phyloP scores from a whole-genome alignment of 345 rosid species.

The Kernera saxatilis region DNA sequence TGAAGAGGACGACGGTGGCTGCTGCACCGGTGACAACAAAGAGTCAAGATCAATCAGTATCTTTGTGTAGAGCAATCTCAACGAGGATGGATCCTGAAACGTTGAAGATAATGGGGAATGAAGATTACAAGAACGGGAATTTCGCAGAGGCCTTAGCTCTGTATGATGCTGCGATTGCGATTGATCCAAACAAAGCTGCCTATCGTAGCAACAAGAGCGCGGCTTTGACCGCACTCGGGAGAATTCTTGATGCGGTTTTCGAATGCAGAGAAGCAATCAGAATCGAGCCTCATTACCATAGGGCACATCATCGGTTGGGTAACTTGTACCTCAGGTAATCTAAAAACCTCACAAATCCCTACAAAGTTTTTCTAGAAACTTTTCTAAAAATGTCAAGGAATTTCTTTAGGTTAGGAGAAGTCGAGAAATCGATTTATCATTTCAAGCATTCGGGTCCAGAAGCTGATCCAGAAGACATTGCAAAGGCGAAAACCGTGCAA shows the following conservation, averaged over 20 bases:
- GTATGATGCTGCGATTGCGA: constrained; percentile 90
- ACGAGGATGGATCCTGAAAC: constrained; percentile 96
- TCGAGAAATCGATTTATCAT: constrained; percentile 78
- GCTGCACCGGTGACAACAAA: constrained; percentile 25
- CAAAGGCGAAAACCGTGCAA: constrained; percentile 60
- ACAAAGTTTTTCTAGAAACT: too few relatives aligned
- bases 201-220: constrained; percentile 94
- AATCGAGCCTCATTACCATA: constrained; percentile 76
- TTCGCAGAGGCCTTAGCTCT: constrained; percentile 81
- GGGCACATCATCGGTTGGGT: constrained; percentile 94
- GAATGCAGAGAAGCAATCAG: constrained; percentile 92
- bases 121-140: constrained; percentile 91
- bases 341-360: neutral
- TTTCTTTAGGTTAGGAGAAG: constrained; percentile 97
- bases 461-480: constrained; percentile 65
- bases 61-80: constrained; percentile 78
- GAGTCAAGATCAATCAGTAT: constrained; percentile 29
- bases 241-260: constrained; percentile 77
- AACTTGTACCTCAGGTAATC: constrained; percentile 71
- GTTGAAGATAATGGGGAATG: constrained; percentile 91
- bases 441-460: constrained; percentile 84
- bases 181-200: constrained; percentile 82
- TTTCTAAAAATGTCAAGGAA: too few relatives aligned
- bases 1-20: constrained; percentile 31
- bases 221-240: constrained; percentile 78